These are phyloP conservation scores for Chrysanthemum lavandulifolium DNA, from an alignment of 129 eudicot genomes.

Conservation along the genomic window DNA sequence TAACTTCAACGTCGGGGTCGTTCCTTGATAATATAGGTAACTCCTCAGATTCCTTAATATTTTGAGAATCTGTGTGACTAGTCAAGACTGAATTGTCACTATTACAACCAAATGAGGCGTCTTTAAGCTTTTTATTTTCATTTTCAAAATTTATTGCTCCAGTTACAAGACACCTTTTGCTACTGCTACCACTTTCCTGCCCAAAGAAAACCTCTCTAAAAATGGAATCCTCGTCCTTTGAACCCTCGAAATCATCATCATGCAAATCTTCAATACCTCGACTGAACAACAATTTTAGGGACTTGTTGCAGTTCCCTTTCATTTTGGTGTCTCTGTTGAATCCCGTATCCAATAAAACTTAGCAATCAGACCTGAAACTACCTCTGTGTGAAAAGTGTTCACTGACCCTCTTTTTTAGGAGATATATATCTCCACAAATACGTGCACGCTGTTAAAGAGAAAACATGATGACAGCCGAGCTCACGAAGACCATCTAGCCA, in stretches of 20 bases:
- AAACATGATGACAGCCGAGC: conserved; percentile 21
- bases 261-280: conserved; percentile 60
- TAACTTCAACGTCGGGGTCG: conserved; percentile 36
- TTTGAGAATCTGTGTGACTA: conserved; percentile 40
- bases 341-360: conserved; percentile 14
- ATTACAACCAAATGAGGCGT: conserved; percentile 44
- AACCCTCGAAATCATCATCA: conserved; percentile 82
- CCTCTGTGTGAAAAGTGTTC: background rate
- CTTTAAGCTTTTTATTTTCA: conserved; percentile 38
- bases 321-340: conserved; percentile 22
- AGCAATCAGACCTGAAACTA: no score
- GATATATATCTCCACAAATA: conserved; percentile 19
- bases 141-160: conserved; percentile 48
- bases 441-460: conserved; percentile 2
- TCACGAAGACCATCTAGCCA: conserved; percentile 13
- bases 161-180: conserved; percentile 48
- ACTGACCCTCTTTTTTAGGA: conserved; percentile 16
- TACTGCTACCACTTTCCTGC: conserved; percentile 38
- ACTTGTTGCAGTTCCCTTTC: conserved; percentile 38
- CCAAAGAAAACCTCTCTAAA: conserved; percentile 66
- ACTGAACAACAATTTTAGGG: conserved; percentile 48
- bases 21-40: conserved; percentile 27
- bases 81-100: conserved; percentile 63
- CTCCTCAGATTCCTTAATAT: conserved; percentile 34
- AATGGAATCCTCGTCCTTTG: conserved; percentile 57